Evolutionary conservation across 1,284 basidiomycete species (phyloP).

Genomic region (Leccinum variabile): DNA sequence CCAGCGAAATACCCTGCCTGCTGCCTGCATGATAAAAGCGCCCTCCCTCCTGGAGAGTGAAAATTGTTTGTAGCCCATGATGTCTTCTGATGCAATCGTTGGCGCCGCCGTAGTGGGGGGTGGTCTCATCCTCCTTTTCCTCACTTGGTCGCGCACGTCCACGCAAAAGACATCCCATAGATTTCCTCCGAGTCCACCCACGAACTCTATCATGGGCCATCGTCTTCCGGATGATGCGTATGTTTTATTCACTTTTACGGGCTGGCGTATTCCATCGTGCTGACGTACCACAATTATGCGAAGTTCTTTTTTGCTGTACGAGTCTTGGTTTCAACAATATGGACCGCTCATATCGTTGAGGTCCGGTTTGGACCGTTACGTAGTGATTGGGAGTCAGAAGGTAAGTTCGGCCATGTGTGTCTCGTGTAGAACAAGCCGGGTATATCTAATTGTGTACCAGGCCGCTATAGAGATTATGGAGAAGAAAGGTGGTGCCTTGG

Average conservation of each 20-base stretch:
- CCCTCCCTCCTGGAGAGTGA: neutral
- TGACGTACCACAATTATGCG: neutral
- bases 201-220: constrained; percentile 7
- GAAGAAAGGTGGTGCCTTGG: neutral
- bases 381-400: constrained; percentile 18
- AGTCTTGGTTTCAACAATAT: constrained; percentile 12
- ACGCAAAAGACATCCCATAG: neutral
- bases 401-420: neutral
- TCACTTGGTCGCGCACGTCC: constrained; percentile 1
- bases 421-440: neutral
- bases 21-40: neutral
- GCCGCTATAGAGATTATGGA: constrained; percentile 19
- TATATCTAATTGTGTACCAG: constrained; percentile 4
- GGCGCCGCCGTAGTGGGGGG: neutral
- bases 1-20: neutral
- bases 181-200: constrained; percentile 14
- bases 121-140: constrained; percentile 2
- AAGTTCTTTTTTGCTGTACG: constrained; percentile 5
- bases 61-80: neutral
- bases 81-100: neutral
- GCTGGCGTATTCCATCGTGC: neutral
- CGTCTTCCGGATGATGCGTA: constrained; percentile 7
- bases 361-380: constrained; percentile 7
- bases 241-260: neutral
- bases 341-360: constrained; percentile 16